These are phyloP conservation scores for Diaporthe nobilis DNA, from an alignment of 2,329 filamentous ascomycete species.

Conservation along the genomic window DNA sequence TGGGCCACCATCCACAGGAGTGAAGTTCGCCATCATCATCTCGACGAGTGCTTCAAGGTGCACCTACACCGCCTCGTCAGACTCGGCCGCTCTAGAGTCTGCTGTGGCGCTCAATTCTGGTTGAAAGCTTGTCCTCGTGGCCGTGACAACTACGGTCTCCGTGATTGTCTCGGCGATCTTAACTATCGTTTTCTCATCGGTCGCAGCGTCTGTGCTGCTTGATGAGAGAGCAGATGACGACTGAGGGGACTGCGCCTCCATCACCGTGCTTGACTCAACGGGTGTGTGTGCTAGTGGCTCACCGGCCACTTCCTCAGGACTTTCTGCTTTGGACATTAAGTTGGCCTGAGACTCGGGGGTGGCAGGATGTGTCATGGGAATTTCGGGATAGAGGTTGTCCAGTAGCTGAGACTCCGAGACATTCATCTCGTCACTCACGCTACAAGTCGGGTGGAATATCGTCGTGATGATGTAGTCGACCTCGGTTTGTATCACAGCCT, in stretches of 20 bases:
- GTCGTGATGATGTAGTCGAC: background rate
- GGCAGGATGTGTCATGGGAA: background rate
- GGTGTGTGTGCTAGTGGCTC: background rate
- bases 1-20: rapidly evolving
- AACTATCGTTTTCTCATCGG: background rate
- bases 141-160: slow-evolving; percentile 47
- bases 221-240: background rate
- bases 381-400: background rate
- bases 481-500: slow-evolving; percentile 4
- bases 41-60: background rate
- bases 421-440: background rate
- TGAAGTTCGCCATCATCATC: background rate
- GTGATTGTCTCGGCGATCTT: slow-evolving; percentile 46
- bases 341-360: background rate
- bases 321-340: background rate
- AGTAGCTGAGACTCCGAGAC: background rate
- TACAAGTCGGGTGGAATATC: background rate
- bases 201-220: background rate
- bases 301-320: background rate
- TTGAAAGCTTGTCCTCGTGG: slow-evolving; percentile 31
- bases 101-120: background rate
- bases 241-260: background rate
- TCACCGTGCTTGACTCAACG: background rate
- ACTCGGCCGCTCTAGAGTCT: background rate
- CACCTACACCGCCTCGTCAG: background rate